phyloP scores from a whole-genome alignment of 257 asterid genomes.

The Solanum dulcamara region DNA sequence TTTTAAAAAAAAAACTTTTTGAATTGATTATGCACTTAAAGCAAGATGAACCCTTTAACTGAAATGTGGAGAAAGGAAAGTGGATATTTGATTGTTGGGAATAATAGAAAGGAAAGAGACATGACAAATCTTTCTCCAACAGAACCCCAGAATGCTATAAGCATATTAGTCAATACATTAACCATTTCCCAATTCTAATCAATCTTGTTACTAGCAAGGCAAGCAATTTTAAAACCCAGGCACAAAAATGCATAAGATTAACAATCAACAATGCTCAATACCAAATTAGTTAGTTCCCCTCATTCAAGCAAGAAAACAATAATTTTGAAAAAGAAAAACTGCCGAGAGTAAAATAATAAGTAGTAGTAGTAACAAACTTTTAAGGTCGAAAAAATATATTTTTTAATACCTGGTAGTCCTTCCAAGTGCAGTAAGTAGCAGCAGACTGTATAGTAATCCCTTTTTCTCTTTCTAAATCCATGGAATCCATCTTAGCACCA shows the following conservation, averaged over 20 bases:
- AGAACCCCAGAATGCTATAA: background rate
- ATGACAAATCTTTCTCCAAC: background rate
- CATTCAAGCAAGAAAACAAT: background rate
- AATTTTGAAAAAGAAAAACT: background rate
- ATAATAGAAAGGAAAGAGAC: background rate
- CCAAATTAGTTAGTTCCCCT: background rate
- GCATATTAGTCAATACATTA: too few species aligned
- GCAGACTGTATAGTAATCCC: constrained; percentile 98
- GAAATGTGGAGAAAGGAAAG: background rate
- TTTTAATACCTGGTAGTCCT: constrained; percentile 60
- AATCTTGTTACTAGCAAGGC: background rate
- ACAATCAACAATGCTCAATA: background rate
- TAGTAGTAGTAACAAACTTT: background rate
- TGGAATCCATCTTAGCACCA: constrained; percentile 98
- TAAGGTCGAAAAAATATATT: background rate
- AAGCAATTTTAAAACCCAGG: background rate
- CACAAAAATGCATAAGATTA: background rate
- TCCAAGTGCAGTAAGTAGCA: constrained; percentile 95
- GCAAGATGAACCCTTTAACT: background rate
- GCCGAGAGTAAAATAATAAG: background rate
- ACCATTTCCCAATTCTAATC: background rate
- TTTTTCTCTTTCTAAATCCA: constrained; percentile 98
- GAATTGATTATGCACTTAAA: background rate
- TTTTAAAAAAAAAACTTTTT: background rate
- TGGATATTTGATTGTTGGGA: background rate